Evolutionary conservation across 768 basidiomycete genomes (phyloP).

Genomic region (Rhizopogon rudus): DNA sequence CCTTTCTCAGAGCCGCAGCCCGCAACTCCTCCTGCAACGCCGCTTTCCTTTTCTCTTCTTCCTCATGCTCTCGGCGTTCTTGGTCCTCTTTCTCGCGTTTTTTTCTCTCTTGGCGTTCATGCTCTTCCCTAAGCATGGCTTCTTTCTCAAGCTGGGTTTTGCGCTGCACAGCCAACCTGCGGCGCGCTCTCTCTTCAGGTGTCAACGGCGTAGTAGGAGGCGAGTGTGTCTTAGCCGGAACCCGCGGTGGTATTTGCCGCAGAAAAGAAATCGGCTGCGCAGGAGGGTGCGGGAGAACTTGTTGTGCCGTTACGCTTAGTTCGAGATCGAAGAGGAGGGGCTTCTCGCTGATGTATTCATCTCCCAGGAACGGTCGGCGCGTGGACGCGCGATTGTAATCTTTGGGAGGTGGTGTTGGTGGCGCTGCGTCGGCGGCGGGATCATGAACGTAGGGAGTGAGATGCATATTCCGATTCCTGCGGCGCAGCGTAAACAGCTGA

Average conservation of each 20-base stretch:
- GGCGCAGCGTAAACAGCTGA: slow-evolving; percentile 4
- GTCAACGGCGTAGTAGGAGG: slow-evolving; percentile 9
- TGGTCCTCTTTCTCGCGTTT: slow-evolving; percentile 17
- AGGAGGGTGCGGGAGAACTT: slow-evolving; percentile 3
- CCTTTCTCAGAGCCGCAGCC: slow-evolving; percentile 29
- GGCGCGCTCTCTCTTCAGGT: slow-evolving; percentile 23
- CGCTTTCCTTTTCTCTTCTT: slow-evolving; percentile 35
- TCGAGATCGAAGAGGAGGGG: neutral
- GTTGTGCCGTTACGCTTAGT: neutral
- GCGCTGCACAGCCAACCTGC: slow-evolving; percentile 14
- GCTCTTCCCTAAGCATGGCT: slow-evolving; percentile 40
- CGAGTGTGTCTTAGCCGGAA: slow-evolving; percentile 2
- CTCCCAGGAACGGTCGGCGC: slow-evolving; percentile 17
- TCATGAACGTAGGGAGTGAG: slow-evolving; percentile 7
- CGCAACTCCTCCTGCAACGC: slow-evolving; percentile 39
- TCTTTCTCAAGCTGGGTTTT: slow-evolving; percentile 34
- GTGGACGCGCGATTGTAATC: slow-evolving; percentile 11
- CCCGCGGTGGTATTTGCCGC: neutral
- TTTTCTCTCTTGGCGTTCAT: slow-evolving; percentile 33
- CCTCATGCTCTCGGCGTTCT: slow-evolving; percentile 30
- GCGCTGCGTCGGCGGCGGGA: slow-evolving; percentile 3
- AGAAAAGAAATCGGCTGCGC: neutral
- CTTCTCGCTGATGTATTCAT: slow-evolving; percentile 8
- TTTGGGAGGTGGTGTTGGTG: slow-evolving; percentile 20
- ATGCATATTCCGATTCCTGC: neutral